phyloP scores from a whole-genome alignment of 805 yeast species.

The Wickerhamiella parazyma region DNA sequence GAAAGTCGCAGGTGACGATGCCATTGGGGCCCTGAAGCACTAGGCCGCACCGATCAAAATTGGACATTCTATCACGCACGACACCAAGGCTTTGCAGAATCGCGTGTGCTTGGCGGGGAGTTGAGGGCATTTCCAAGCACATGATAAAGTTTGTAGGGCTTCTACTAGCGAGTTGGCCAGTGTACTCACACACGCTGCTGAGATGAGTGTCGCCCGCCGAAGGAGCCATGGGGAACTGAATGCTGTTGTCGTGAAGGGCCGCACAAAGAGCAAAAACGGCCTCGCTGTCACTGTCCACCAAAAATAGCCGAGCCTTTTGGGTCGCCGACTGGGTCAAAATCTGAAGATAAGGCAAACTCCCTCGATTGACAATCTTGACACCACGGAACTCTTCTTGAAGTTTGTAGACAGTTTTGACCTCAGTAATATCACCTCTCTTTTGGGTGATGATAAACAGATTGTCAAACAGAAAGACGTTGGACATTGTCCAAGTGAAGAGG shows the following conservation, averaged over 20 bases:
- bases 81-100: not conserved
- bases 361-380: not conserved
- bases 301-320: not conserved
- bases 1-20: not conserved
- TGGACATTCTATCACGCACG: conserved; percentile 1
- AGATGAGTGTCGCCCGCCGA: not conserved
- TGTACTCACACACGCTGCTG: not conserved
- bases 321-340: not conserved
- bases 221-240: conserved; percentile 3
- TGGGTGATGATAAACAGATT: not conserved
- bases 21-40: not conserved
- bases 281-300: conserved; percentile 1
- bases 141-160: conserved; percentile 2
- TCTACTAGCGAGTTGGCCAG: not conserved
- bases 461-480: not conserved
- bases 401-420: not conserved
- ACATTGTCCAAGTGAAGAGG: not conserved
- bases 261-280: conserved; percentile 6
- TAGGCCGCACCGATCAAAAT: not conserved
- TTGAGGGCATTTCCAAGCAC: conserved; percentile 1
- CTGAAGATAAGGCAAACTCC: not conserved
- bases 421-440: not conserved
- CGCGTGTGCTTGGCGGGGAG: not conserved
- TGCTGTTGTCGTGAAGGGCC: not conserved
- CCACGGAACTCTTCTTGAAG: not conserved